These are phyloP conservation scores for Melastoma malabathricum DNA, from an alignment of 345 rosid genomes.

Conservation along the genomic window DNA sequence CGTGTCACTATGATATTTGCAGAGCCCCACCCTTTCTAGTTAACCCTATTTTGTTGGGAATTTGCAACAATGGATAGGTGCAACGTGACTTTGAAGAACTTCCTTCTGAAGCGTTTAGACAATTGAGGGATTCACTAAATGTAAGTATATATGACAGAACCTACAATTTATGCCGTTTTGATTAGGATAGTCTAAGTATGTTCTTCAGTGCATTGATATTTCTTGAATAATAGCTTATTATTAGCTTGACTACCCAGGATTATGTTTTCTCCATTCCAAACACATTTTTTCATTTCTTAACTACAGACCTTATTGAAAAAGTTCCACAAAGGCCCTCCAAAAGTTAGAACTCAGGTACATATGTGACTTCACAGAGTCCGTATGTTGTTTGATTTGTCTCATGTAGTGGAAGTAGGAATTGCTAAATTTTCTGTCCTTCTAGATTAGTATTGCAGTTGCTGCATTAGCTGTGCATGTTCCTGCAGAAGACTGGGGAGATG, in stretches of 20 bases:
- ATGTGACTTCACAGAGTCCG: too few relatives aligned
- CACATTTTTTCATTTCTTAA: conserved; percentile 6
- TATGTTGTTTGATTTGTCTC: too few relatives aligned
- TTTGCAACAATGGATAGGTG: conserved; percentile 38
- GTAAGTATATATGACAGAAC: conserved; percentile 26
- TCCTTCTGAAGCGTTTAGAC: conserved; percentile 87
- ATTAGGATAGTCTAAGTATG: too few relatives aligned
- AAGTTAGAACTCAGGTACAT: conserved; percentile 93
- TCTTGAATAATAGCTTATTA: too few relatives aligned
- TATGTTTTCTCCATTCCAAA: conserved; percentile 1
- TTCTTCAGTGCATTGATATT: too few relatives aligned
- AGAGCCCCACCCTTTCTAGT: not conserved
- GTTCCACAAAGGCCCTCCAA: conserved; percentile 92
- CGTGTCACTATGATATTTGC: not conserved
- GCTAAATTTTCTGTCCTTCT: conserved; percentile 18
- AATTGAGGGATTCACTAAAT: conserved; percentile 63
- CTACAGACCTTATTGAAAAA: conserved; percentile 79
- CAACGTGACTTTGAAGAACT: conserved; percentile 97
- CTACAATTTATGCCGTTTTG: too few relatives aligned
- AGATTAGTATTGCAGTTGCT: conserved; percentile 99
- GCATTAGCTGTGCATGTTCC: conserved; percentile 99
- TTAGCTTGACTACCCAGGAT: not conserved
- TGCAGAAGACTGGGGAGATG: conserved; percentile 92
- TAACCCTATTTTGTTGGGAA: conserved; percentile 1
- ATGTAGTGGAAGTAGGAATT: too few relatives aligned